phyloP scores from a whole-genome alignment of 140 eudicot species.

The Anethum foeniculum region DNA sequence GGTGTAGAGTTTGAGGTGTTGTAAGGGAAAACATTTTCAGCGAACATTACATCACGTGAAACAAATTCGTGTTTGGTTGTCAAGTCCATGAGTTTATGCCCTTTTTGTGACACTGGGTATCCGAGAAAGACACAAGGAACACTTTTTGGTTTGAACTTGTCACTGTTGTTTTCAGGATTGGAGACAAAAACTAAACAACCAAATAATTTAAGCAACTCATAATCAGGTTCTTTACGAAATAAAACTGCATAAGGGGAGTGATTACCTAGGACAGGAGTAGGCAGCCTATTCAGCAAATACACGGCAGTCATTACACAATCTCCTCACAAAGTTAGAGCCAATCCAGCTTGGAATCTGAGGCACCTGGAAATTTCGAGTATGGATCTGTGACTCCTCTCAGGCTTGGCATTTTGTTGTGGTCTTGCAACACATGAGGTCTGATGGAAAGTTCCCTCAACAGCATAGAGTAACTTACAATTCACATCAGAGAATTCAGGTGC shows the following conservation, averaged over 20 bases:
- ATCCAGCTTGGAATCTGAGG: not conserved
- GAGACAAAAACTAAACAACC: not conserved
- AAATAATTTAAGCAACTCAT: not conserved
- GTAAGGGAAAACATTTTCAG: not conserved
- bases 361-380: not conserved
- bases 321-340: not conserved
- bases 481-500: not conserved
- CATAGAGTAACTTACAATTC: fast-evolving
- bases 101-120: not conserved
- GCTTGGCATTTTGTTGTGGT: not conserved
- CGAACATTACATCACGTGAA: not conserved
- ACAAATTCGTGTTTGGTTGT: not conserved
- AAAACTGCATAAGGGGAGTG: not conserved
- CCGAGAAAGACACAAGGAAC: not conserved
- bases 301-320: not conserved
- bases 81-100: not conserved
- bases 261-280: not conserved
- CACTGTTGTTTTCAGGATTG: not conserved
- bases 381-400: not conserved
- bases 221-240: not conserved
- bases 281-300: not conserved
- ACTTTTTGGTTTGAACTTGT: not conserved
- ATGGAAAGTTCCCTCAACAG: not conserved
- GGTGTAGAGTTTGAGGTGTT: not conserved
- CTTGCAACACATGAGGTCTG: not conserved